These are phyloP conservation scores for Aureobasidium pullulans DNA, from an alignment of 2,329 filamentous ascomycete genomes.

Conservation along the genomic window DNA sequence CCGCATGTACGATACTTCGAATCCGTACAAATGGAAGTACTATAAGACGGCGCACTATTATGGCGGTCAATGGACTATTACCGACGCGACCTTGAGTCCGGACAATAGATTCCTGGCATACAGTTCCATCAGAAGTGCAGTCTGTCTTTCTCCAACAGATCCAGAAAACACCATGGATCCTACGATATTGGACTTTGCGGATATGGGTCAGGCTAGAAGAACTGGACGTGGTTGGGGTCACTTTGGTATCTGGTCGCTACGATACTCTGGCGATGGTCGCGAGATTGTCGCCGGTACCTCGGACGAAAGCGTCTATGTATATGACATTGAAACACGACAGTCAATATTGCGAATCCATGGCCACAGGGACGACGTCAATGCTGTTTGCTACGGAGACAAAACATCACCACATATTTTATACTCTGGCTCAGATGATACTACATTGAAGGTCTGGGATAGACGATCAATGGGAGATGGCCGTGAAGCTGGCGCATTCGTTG, in stretches of 20 bases:
- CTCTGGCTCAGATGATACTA: conserved; percentile 89
- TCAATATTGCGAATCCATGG: conserved; percentile 69
- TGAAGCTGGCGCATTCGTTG: conserved; percentile 57
- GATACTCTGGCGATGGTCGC: conserved; percentile 85
- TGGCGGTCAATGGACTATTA: conserved; percentile 90
- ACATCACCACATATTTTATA: conserved; percentile 88
- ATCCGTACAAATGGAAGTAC: conserved; percentile 90
- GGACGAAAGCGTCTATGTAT: conserved; percentile 72
- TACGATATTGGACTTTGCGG: conserved; percentile 66
- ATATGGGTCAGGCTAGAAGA: conserved; percentile 33
- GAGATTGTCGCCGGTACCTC: conserved; percentile 88
- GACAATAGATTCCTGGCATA: conserved; percentile 91
- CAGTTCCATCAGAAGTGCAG: conserved; percentile 75
- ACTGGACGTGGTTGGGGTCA: conserved; percentile 26
- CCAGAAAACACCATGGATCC: conserved; percentile 75
- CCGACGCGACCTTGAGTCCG: conserved; percentile 82
- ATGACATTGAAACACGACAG: conserved; percentile 76
- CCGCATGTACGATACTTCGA: conserved; percentile 94
- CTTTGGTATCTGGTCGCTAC: conserved; percentile 69
- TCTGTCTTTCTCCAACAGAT: conserved; percentile 82
- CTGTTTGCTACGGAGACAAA: conserved; percentile 89
- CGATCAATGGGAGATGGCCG: conserved; percentile 57
- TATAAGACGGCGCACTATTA: conserved; percentile 94
- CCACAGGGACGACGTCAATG: conserved; percentile 86
- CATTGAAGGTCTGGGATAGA: conserved; percentile 92